Conservation (phyloP, 2,329 filamentous ascomycete genomes). For the Massarina eburnea region DNA sequence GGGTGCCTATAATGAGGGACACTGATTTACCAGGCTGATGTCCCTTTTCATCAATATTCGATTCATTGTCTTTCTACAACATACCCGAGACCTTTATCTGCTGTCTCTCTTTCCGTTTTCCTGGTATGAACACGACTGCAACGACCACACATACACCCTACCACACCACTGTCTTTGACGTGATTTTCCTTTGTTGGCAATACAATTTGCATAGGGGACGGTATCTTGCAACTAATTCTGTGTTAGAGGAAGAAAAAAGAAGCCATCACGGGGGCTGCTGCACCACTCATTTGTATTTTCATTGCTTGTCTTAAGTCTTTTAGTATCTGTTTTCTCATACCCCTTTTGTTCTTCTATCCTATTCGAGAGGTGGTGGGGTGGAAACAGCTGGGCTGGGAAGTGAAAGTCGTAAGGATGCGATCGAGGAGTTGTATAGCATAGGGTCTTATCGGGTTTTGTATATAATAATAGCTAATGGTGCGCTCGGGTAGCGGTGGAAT, state of each 20-base stretch:
- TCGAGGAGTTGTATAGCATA: neutral
- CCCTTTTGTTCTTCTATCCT: neutral
- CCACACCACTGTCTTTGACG: conserved; percentile 6
- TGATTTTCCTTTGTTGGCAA: conserved; percentile 16
- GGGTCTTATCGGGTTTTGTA: conserved; percentile 2
- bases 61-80: conserved; percentile 7
- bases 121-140: conserved; percentile 18
- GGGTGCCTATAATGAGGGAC: conserved; percentile 33
- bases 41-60: conserved; percentile 6
- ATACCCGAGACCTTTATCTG: conserved; percentile 17
- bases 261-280: neutral
- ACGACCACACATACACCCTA: conserved; percentile 4
- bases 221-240: neutral
- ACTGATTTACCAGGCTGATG: conserved; percentile 7
- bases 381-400: neutral
- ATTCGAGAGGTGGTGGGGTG: neutral
- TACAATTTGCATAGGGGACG: neutral
- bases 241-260: neutral
- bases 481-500: conserved; percentile 7
- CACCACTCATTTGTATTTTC: neutral
- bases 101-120: conserved; percentile 7
- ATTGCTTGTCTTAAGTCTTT: neutral
- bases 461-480: conserved; percentile 36
- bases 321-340: neutral
- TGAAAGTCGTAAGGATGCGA: neutral